phyloP scores from a whole-genome alignment of 1,139 yeast genomes.

The Dujonia santamariae region DNA sequence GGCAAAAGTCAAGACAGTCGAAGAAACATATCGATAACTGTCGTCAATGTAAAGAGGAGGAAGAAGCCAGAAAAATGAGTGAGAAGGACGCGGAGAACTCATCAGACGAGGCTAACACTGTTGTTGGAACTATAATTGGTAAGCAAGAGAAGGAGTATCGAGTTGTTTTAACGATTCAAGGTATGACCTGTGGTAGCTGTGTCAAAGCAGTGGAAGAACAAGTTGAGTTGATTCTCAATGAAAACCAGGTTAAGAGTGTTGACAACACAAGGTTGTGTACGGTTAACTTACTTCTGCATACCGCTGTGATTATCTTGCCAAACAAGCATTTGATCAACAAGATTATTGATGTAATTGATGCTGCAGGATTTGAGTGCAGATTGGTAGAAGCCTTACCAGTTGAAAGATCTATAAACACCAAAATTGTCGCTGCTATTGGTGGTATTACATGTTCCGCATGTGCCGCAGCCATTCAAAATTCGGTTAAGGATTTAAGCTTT shows the following conservation, averaged over 20 bases:
- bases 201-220: constrained; percentile 44
- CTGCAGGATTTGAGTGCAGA: constrained; percentile 56
- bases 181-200: constrained; percentile 69
- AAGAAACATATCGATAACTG: constrained; percentile 31
- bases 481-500: constrained; percentile 50
- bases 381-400: constrained; percentile 61
- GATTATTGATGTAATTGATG: constrained; percentile 46
- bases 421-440: constrained; percentile 59
- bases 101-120: constrained; percentile 9
- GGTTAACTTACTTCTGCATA: constrained; percentile 41
- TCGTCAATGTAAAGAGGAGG: constrained; percentile 25
- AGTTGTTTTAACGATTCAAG: constrained; percentile 56
- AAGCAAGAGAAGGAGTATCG: constrained; percentile 27
- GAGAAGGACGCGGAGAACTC: constrained; percentile 9
- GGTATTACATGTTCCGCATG: constrained; percentile 81
- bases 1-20: constrained; percentile 10
- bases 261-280: constrained; percentile 18
- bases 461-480: constrained; percentile 50
- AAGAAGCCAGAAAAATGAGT: too few species aligned
- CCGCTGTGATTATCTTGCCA: constrained; percentile 46
- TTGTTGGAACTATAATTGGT: constrained; percentile 23
- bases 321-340: constrained; percentile 52
- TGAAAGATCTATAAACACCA: constrained; percentile 42
- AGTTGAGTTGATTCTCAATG: constrained; percentile 34
- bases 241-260: background rate